These are phyloP conservation scores for Escovopsis weberi DNA, from an alignment of 2,329 filamentous ascomycete species.

Conservation along the genomic window DNA sequence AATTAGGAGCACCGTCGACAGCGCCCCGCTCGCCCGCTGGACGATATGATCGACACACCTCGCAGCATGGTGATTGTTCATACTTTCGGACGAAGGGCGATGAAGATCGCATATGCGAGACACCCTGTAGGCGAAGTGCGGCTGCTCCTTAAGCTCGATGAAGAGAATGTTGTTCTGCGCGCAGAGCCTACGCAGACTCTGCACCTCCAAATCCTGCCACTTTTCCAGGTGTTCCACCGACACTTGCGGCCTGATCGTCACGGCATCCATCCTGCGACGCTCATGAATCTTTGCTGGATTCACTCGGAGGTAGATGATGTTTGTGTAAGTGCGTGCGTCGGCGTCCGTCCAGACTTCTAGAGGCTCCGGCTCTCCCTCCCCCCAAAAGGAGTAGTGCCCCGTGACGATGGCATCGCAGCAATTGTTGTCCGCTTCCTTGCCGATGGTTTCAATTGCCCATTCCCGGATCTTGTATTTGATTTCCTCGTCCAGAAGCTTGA, in stretches of 20 bases:
- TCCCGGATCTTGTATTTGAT: slow-evolving; percentile 25
- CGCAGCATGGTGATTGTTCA: slow-evolving; percentile 21
- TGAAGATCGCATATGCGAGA: slow-evolving; percentile 6
- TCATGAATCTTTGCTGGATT: neutral
- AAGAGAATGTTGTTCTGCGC: slow-evolving; percentile 32
- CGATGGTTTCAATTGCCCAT: slow-evolving; percentile 31
- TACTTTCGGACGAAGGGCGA: slow-evolving; percentile 11
- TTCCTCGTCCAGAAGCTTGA: slow-evolving; percentile 23
- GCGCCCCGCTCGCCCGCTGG: neutral
- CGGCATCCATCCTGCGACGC: neutral
- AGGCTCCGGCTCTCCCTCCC: slow-evolving; percentile 14
- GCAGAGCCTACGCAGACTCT: slow-evolving; percentile 28
- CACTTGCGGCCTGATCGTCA: neutral
- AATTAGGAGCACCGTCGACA: slow-evolving; percentile 36
- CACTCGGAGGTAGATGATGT: slow-evolving; percentile 19
- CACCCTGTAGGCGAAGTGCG: neutral
- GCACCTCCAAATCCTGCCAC: slow-evolving; percentile 35
- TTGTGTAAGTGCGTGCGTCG: slow-evolving; percentile 35
- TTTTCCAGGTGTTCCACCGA: slow-evolving; percentile 23
- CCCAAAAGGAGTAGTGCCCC: slow-evolving; percentile 43
- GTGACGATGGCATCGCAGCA: slow-evolving; percentile 31
- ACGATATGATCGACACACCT: slow-evolving; percentile 20
- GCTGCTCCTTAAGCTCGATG: slow-evolving; percentile 17
- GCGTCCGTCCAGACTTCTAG: slow-evolving; percentile 24
- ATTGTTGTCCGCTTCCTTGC: slow-evolving; percentile 17